Evolutionary conservation across 352 stramenopile genomes (phyloP).

Genomic region (Pythium diclinum): DNA sequence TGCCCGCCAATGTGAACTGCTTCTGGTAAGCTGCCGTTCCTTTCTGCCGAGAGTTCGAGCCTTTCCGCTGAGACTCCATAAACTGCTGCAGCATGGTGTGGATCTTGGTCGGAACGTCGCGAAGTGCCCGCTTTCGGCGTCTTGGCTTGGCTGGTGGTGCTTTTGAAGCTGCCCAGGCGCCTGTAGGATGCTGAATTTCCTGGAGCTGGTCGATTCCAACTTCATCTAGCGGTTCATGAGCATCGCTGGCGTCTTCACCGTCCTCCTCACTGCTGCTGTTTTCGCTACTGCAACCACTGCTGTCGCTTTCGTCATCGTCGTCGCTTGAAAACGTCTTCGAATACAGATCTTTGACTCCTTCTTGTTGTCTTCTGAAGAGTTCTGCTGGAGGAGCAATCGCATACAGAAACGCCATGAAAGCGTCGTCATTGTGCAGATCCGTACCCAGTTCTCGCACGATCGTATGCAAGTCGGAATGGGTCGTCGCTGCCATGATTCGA

Average conservation of each 20-base stretch:
- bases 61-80: conserved; percentile 23
- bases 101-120: conserved; percentile 9
- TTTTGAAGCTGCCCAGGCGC: background rate
- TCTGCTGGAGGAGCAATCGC: conserved; percentile 17
- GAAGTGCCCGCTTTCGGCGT: conserved; percentile 14
- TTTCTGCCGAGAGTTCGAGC: background rate
- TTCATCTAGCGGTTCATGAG: conserved; percentile 11
- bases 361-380: background rate
- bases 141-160: background rate
- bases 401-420: conserved; percentile 37
- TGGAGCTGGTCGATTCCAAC: background rate
- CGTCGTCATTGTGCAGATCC: conserved; percentile 51
- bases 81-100: conserved; percentile 20
- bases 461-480: conserved; percentile 39
- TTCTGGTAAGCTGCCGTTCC: conserved; percentile 8
- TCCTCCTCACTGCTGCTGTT: conserved; percentile 6
- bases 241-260: background rate
- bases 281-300: conserved; percentile 5
- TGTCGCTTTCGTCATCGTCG: conserved; percentile 13
- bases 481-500: conserved; percentile 31
- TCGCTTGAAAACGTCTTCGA: conserved; percentile 14
- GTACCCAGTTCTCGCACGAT: conserved; percentile 44
- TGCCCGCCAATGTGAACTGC: conserved; percentile 25
- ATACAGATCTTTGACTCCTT: conserved; percentile 2
- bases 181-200: conserved; percentile 12